These are phyloP conservation scores for Wickerhamiella cacticola DNA, from an alignment of 805 yeast species.

Conservation along the genomic window DNA sequence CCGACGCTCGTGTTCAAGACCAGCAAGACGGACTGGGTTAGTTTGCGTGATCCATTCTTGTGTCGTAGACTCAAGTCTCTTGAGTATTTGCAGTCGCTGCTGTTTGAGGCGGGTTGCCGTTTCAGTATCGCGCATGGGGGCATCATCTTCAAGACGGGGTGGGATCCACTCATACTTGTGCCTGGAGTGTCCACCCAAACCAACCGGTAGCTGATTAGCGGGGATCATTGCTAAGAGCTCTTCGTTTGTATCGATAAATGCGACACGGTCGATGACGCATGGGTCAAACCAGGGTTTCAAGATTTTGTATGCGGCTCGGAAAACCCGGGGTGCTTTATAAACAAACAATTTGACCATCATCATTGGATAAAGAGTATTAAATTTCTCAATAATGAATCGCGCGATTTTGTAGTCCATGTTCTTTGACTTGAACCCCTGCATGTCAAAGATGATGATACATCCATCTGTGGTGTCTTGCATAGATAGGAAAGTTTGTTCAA, in stretches of 20 bases:
- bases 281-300: slow-evolving; percentile 94
- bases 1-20: slow-evolving; percentile 35
- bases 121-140: slow-evolving; percentile 34
- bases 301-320: slow-evolving; percentile 87
- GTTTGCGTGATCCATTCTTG: slow-evolving; percentile 57
- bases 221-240: slow-evolving; percentile 59
- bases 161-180: slow-evolving; percentile 46
- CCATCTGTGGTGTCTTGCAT: slow-evolving; percentile 66
- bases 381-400: slow-evolving; percentile 74
- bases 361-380: slow-evolving; percentile 96
- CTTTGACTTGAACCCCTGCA: slow-evolving; percentile 72
- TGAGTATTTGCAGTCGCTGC: slow-evolving; percentile 45
- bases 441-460: slow-evolving; percentile 74
- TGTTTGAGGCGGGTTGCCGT: slow-evolving; percentile 35
- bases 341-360: slow-evolving; percentile 72
- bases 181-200: slow-evolving; percentile 61
- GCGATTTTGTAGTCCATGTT: slow-evolving; percentile 92
- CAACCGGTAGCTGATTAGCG: slow-evolving; percentile 47
- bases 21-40: slow-evolving; percentile 38
- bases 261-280: slow-evolving; percentile 83
- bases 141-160: slow-evolving; percentile 53
- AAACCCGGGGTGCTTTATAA: slow-evolving; percentile 95
- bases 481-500: slow-evolving; percentile 72
- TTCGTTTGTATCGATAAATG: slow-evolving; percentile 57
- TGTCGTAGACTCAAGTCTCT: slow-evolving; percentile 51